Conservation (phyloP, 371 early-diverging fungal genomes). For the Lichtheimia hyalospora region DNA sequence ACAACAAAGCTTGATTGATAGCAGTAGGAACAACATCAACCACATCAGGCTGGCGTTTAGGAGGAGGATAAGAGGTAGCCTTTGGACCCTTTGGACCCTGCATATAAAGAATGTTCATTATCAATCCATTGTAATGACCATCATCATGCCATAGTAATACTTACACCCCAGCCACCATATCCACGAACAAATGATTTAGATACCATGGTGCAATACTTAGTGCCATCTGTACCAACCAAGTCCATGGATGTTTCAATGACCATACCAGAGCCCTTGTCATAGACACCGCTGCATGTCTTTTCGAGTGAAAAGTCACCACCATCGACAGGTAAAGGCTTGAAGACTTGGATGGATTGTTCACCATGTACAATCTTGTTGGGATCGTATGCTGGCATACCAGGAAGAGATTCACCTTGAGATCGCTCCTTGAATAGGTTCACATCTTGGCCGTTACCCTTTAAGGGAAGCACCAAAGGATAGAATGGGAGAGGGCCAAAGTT, state of each 20-base stretch:
- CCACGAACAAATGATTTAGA: slow-evolving; percentile 60
- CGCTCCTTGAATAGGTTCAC: slow-evolving; percentile 67
- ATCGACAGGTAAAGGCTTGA: slow-evolving; percentile 58
- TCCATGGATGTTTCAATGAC: slow-evolving; percentile 63
- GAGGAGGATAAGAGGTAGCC: slow-evolving; percentile 46
- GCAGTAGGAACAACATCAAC: slow-evolving; percentile 48
- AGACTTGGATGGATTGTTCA: slow-evolving; percentile 65
- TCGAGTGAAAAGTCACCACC: slow-evolving; percentile 59
- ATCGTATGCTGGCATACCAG: slow-evolving; percentile 71
- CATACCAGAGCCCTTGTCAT: slow-evolving; percentile 66
- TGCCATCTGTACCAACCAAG: slow-evolving; percentile 42
- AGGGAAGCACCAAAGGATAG: slow-evolving; percentile 66
- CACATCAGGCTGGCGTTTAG: slow-evolving; percentile 62
- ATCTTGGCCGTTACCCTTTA: slow-evolving; percentile 61
- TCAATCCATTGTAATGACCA: neutral
- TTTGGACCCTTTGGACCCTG: slow-evolving; percentile 68
- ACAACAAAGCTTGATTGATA: slow-evolving; percentile 63
- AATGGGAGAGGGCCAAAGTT: slow-evolving; percentile 71
- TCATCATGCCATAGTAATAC: neutral
- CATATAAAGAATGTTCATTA: neutral
- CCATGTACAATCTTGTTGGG: slow-evolving; percentile 77
- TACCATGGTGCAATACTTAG: slow-evolving; percentile 56
- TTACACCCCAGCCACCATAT: slow-evolving; percentile 60
- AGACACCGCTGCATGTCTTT: slow-evolving; percentile 57
- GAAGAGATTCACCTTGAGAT: slow-evolving; percentile 34